Base-by-base conservation (phyloP, 129 eudicot genomes). In the Glebionis coronaria region DNA sequence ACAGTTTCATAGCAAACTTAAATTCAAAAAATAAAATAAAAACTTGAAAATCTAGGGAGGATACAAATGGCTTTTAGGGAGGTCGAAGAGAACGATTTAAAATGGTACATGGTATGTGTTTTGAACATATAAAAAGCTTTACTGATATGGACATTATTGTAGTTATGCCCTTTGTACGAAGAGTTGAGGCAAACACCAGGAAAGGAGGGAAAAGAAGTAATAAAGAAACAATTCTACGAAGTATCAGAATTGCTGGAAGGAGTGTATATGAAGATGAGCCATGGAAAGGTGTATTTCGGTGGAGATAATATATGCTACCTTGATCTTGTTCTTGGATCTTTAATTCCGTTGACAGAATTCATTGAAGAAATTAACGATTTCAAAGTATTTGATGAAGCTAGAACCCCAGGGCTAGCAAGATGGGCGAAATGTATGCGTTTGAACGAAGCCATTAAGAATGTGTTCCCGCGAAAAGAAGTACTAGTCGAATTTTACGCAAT, bases 251-350 rank as follows among this genome's bases (percentile, higher is more conserved):
- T 80, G 38, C 29, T 88, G 23, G 92, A 88, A 63, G 85, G 73
- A 25, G 76, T 79, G 2, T 88, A 75, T 45, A 72, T 18, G 28
- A 78, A 82, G 42, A 38, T 79, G 53, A 85, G 91, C 82, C 82
- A 88, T 23, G 96, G 96, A 44, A 73, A 78, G 66, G 60, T 52
- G 0, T 88, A 72, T 69, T 82, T 88, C n/a, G 86, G 86, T 13
- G 87, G 89, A 1, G 87, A 82, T 1, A 46, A 78, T 0, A 62
- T 82, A 38, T 91, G 87, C 1, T 88, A 68, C 70, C 12, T 88
- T 0, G 92, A 88, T 76, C 74, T 88, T 12, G 84, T 79, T 68
- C 70, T 85, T 28, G 96, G 91, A 11, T 67, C 83, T 66, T 78
- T 47, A 46, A 25, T 85, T 19, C 83, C 68, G 1, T 85, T 84